These are phyloP conservation scores for Epichloe sibirici DNA, from an alignment of 2,329 filamentous ascomycete genomes.

Conservation along the genomic window DNA sequence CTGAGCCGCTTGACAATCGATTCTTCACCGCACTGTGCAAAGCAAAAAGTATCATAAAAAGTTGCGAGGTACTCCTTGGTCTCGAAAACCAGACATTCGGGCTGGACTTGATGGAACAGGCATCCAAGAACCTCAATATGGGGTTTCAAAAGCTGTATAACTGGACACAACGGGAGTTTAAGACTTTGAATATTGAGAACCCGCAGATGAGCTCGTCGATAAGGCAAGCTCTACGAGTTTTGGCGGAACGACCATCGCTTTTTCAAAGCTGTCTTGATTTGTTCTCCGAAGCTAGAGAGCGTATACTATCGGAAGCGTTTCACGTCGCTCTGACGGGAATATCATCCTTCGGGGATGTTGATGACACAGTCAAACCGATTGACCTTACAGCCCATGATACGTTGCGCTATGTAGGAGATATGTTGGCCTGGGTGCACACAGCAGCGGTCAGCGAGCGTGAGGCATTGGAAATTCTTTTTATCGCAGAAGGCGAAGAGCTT, in stretches of 20 bases:
- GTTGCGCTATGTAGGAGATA: constrained; percentile 85
- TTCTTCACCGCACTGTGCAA: constrained; percentile 72
- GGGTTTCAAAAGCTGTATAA: constrained; percentile 93
- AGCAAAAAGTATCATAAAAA: constrained; percentile 76
- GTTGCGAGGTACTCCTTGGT: constrained; percentile 80
- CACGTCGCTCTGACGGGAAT: constrained; percentile 75
- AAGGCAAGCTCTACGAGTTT: constrained; percentile 67
- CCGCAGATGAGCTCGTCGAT: constrained; percentile 83
- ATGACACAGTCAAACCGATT: constrained; percentile 69
- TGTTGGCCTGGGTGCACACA: constrained; percentile 95
- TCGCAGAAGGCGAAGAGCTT: constrained; percentile 81
- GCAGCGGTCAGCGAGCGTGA: constrained; percentile 89
- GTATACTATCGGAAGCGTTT: constrained; percentile 79
- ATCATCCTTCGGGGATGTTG: constrained; percentile 42
- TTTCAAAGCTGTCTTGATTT: constrained; percentile 91
- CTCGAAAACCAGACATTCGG: constrained; percentile 83
- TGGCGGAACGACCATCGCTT: constrained; percentile 78
- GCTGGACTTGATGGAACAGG: constrained; percentile 83
- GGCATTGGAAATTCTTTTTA: constrained; percentile 80
- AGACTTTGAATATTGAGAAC: constrained; percentile 82
- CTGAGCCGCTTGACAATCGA: constrained; percentile 69
- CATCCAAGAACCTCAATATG: constrained; percentile 71
- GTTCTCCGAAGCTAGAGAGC: constrained; percentile 82
- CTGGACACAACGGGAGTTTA: constrained; percentile 92
- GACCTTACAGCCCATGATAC: constrained; percentile 89